A percentile compares a stretch with the other conserved stretches of the same genome.
Conservation (phyloP, 345 rosid species). For the Pistacia integerrima region DNA sequence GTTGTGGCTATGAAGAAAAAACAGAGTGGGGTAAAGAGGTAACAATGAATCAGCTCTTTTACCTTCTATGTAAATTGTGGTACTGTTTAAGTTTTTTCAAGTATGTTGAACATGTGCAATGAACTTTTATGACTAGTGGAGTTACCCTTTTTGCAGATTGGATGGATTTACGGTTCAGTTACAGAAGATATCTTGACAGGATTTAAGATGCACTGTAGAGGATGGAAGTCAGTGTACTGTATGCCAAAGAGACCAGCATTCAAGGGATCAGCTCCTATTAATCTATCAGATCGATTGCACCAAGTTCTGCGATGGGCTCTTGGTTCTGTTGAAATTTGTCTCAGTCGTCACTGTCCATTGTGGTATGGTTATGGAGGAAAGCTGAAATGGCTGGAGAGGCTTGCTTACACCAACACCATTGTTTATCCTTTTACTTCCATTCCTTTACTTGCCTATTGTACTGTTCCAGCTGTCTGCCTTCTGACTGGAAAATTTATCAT, state of each 20-base stretch:
- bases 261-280: constrained; percentile 95
- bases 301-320: constrained; percentile 98
- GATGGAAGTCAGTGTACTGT: constrained; percentile 92
- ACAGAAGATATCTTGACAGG: constrained; percentile 94
- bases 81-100: background rate
- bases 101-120: background rate
- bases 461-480: constrained; percentile 92
- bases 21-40: constrained; percentile 99
- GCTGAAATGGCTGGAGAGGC: constrained; percentile 84
- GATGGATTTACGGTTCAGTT: constrained; percentile 95
- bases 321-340: constrained; percentile 94
- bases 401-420: constrained; percentile 88
- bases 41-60: constrained; percentile 10
- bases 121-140: background rate
- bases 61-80: background rate
- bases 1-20: constrained; percentile 91
- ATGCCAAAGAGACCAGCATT: constrained; percentile 84
- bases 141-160: constrained; percentile 52
- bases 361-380: constrained; percentile 98
- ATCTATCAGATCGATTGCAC: constrained; percentile 88
- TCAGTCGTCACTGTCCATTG: constrained; percentile 89
- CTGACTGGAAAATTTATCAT: constrained; percentile 94
- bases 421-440: constrained; percentile 97
- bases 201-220: constrained; percentile 97
- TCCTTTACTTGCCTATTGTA: constrained; percentile 91